Percentiles rank a stretch among this genome's conserved stretches.
phyloP scores from a whole-genome alignment of 805 yeast species.

The Schizosaccharomyces cryophilus region DNA sequence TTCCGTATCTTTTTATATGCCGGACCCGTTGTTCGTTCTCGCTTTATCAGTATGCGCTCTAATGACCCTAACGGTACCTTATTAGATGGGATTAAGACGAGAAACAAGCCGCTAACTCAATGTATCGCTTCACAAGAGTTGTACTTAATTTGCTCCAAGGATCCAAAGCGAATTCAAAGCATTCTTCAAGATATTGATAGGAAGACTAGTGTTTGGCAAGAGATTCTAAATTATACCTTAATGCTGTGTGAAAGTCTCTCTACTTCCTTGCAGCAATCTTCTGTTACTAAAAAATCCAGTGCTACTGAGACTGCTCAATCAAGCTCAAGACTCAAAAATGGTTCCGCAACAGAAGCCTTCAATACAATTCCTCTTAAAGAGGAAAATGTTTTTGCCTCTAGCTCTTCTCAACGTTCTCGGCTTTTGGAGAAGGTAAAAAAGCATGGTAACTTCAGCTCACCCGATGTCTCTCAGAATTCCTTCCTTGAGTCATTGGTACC shows the following conservation, averaged over 20 bases:
- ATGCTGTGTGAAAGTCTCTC: background rate
- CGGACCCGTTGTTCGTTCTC: slow-evolving; percentile 16
- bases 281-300: background rate
- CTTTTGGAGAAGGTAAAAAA: background rate
- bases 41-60: slow-evolving; percentile 11
- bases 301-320: background rate
- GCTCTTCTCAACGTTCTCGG: background rate
- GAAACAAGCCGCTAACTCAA: slow-evolving; percentile 2
- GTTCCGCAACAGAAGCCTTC: background rate
- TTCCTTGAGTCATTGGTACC: background rate
- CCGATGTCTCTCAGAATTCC: no score
- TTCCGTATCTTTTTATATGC: slow-evolving; percentile 15
- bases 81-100: slow-evolving; percentile 14
- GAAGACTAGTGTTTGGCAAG: slow-evolving; percentile 14
- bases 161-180: slow-evolving; percentile 13
- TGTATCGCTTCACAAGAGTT: slow-evolving; percentile 19
- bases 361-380: background rate
- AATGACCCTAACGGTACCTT: slow-evolving; percentile 16
- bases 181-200: slow-evolving; percentile 16
- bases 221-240: slow-evolving; percentile 11
- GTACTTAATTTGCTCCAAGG: slow-evolving; percentile 11
- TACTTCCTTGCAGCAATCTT: background rate
- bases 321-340: background rate
- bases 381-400: background rate
- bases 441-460: background rate